Base-by-base conservation (phyloP, 306 rosid genomes). In the Lathyrus oleraceus region DNA sequence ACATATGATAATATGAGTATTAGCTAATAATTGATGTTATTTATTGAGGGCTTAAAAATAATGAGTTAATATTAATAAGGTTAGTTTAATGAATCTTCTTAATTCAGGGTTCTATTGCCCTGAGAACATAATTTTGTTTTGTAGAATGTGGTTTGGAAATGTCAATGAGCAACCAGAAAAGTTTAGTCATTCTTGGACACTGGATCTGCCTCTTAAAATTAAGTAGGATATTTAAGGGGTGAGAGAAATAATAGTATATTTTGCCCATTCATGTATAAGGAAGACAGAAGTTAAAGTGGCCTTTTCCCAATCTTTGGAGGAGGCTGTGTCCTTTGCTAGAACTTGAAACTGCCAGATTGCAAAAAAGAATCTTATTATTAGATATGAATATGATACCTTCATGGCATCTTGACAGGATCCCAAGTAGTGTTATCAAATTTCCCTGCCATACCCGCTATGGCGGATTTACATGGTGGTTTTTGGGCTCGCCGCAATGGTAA, bases 11-110 rank as follows among this genome's bases (percentile, higher is more conserved):
- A 61, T 79, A 54, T 8, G 54, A 42, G 58, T 39, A 43, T 69
- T 67, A 35, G 56, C 76, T 61, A 16, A 23, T 68, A 73, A 10
- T 73, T 35, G 51, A 20, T 79, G 43, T 54, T 68, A 16, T 15
- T 52, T n/a, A 30, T 16, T 67, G 14, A 2, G 23, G 25, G 35
- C 44, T 47, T 21, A 21, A 61, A 42, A 30, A 28, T 17, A 16
- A 62, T 35, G 72, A 79, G 51, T 45, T 16, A 57, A 56, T 48
- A 23, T 17, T 15, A 47, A 65, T 21, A 42, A 8, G 53, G 61
- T 53, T 70, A 16, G 59, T 65, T 72, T 58, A 15, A 51, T 13
- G 38, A 71, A 78, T 59, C 78, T 66, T 10, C 36, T 17, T 12
- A 59, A 45, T 35, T 15, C 66, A 14, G 60, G 66, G 71, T 28